Base-by-base conservation (phyloP, 768 basidiomycete genomes). In the Coprinopsis cinerea region DNA sequence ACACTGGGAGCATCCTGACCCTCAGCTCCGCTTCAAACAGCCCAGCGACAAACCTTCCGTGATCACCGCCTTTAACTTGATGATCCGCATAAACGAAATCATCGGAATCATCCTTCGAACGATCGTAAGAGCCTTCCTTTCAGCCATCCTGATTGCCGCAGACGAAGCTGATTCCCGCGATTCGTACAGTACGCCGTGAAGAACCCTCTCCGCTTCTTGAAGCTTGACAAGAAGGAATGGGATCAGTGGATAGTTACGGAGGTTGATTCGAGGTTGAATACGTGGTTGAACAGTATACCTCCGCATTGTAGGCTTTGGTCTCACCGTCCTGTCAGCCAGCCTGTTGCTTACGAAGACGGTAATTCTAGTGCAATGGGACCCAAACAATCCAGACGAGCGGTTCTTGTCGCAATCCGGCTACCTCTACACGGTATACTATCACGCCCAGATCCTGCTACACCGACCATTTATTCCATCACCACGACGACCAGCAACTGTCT, bases 391-490 rank as follows among this genome's bases (percentile, higher is more conserved):
- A 58, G 56, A 78, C 53, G 40, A 56, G 2, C 49, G 59, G 9
- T 75, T 76, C 55, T 73, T 88, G 61, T 69, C 76, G 46, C 83
- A 86, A 65, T 83, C 83, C 0, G 84, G 80, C 0, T 57, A 67
- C 20, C 68, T 90, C 3, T 75, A 77, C 50, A 61, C 63, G 13
- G 59, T 54, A 2, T 75, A 75, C 53, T 76, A 88, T 56, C 72
- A 82, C 49, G 66, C 79, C 15, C 81, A 85, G 61, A 88, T 91
- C 53, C 69, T 85, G 26, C 72, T 88, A 30, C 88, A 91, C 62
- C 81, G 88, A 2, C 83, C 87, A 0, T 90, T 88, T 65, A 81
- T 92, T 47, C 83, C 82, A 0, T 73, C 77, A 0, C 75, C 77
- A 0, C 65, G 69, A 27, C 74, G 71, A 53, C 73, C 73, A 0